phyloP scores from a whole-genome alignment of 805 yeast genomes.

The Ogataea nitratoaversa region DNA sequence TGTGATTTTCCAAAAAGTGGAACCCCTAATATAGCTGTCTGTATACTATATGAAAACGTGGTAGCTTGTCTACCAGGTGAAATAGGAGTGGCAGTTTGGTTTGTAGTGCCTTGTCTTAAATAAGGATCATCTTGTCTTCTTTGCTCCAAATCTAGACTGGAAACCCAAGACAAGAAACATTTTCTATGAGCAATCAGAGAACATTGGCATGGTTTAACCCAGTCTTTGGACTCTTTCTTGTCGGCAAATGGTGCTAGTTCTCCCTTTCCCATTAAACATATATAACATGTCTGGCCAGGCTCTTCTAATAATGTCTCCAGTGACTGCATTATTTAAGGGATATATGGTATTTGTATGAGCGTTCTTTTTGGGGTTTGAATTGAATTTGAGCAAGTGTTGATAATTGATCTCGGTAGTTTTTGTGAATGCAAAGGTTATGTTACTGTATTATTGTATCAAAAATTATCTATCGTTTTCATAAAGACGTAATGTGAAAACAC shows the following conservation, averaged over 20 bases:
- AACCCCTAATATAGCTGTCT: conserved; percentile 13
- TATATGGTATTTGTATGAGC: not conserved
- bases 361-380: not conserved
- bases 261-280: conserved; percentile 28
- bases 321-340: conserved; percentile 16
- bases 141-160: conserved; percentile 25
- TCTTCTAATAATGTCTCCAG: conserved; percentile 10
- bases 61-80: conserved; percentile 6
- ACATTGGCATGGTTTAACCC: conserved; percentile 45
- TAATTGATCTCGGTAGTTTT: too few species aligned
- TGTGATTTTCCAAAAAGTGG: conserved; percentile 18
- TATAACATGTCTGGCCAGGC: conserved; percentile 20
- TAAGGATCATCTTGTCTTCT: conserved; percentile 7
- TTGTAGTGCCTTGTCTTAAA: not conserved
- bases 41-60: conserved; percentile 13
- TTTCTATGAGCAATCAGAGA: conserved; percentile 41
- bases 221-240: conserved; percentile 29
- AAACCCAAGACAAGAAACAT: conserved; percentile 41
- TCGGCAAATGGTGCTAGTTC: conserved; percentile 31
- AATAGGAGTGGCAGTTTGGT: conserved; percentile 1
- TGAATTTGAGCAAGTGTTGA: too few species aligned
- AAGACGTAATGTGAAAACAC: too few species aligned
- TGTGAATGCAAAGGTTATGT: too few species aligned
- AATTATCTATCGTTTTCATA: too few species aligned
- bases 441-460: too few species aligned